These are phyloP conservation scores for Apophysomyces trapeziformis DNA, from an alignment of 371 early-diverging fungal genomes.

Conservation along the genomic window DNA sequence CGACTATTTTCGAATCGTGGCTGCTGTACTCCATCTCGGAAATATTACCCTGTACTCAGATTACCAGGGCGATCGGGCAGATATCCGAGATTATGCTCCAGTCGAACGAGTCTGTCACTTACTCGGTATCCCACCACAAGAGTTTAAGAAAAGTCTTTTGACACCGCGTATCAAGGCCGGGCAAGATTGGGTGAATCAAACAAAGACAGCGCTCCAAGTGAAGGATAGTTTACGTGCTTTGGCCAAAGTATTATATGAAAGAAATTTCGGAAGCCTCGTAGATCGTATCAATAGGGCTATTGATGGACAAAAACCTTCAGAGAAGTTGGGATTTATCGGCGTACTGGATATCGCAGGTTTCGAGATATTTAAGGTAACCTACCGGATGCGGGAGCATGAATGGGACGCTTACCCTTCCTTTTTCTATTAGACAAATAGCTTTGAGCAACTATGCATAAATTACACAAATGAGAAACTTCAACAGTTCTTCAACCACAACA, in stretches of 20 bases:
- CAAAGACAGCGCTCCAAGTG: constrained; percentile 88
- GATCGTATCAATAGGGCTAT: constrained; percentile 89
- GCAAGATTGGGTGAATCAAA: constrained; percentile 94
- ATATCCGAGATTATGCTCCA: constrained; percentile 77
- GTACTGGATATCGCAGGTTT: constrained; percentile 99
- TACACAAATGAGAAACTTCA: constrained; percentile 99
- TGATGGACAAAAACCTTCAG: constrained; percentile 64
- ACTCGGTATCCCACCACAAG: constrained; percentile 88
- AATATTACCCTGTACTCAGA: constrained; percentile 84
- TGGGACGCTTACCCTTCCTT: not conserved
- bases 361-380: constrained; percentile 94
- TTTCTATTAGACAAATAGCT: constrained; percentile 80
- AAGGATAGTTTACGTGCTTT: constrained; percentile 93
- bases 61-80: constrained; percentile 83
- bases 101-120: constrained; percentile 94
- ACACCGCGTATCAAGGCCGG: constrained; percentile 96
- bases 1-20: constrained; percentile 85
- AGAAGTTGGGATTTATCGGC: constrained; percentile 84
- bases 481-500: constrained; percentile 99
- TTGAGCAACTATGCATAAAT: constrained; percentile 99
- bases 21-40: constrained; percentile 96
- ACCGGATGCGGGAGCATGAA: not conserved
- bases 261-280: constrained; percentile 95
- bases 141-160: constrained; percentile 89
- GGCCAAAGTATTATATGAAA: constrained; percentile 95